Conservation (phyloP, 2,329 filamentous ascomycete species). For the Mycosphaerella arachidis region DNA sequence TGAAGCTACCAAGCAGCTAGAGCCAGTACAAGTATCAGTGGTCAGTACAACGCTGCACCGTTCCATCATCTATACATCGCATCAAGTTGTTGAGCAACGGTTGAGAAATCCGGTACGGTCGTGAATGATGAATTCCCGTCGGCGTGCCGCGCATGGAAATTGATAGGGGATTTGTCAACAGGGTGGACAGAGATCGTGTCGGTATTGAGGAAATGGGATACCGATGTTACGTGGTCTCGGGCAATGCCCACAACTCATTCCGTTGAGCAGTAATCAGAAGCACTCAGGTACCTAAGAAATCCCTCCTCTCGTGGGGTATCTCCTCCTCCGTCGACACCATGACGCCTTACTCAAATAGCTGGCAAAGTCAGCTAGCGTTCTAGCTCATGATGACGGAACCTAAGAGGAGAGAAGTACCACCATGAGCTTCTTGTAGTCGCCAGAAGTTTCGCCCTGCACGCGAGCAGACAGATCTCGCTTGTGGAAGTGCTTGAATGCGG, state of each 20-base stretch:
- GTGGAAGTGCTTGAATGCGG: constrained; percentile 69
- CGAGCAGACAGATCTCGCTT: constrained; percentile 61
- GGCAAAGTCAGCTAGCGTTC: constrained; percentile 11
- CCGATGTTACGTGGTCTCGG: background rate
- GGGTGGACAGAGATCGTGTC: too few species aligned
- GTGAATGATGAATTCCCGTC: too few species aligned
- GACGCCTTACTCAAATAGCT: constrained; percentile 19
- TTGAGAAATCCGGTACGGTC: too few species aligned
- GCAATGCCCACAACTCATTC: background rate
- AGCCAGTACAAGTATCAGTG: too few species aligned
- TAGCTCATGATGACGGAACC: background rate
- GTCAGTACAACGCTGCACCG: too few species aligned
- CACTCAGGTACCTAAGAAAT: background rate
- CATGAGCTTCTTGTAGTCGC: constrained; percentile 75
- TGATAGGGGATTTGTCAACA: too few species aligned
- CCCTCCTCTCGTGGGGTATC: constrained; percentile 11
- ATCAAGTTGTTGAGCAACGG: too few species aligned
- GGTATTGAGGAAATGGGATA: too few species aligned
- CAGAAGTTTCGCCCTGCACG: constrained; percentile 72
- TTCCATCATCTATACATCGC: too few species aligned
- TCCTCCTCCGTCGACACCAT: constrained; percentile 1
- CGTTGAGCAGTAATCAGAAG: background rate
- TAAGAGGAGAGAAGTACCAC: constrained; percentile 47
- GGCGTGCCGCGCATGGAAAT: too few species aligned
- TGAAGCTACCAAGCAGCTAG: too few species aligned